A percentile compares a stretch with the other conserved stretches of the same genome.
phyloP scores from a whole-genome alignment of 352 stramenopile species.

The Pythium sp. region DNA sequence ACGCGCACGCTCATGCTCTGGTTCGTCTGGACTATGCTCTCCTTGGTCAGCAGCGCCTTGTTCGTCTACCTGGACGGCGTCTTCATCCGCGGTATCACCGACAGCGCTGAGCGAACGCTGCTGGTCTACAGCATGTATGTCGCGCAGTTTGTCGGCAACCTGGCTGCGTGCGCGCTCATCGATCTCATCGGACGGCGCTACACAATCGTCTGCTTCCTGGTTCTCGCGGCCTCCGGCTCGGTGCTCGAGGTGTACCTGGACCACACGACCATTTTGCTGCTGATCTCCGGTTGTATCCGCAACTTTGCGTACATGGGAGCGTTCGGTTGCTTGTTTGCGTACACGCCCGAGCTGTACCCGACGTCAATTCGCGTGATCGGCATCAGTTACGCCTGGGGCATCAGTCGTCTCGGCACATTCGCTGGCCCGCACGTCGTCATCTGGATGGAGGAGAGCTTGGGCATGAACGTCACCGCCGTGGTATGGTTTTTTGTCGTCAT shows the following conservation, averaged over 20 bases:
- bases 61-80: not conserved
- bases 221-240: not conserved
- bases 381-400: conserved; percentile 12
- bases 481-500: not conserved
- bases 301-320: conserved; percentile 19
- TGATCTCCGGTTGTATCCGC: conserved; percentile 3
- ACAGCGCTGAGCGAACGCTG: not conserved
- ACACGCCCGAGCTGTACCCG: conserved; percentile 28
- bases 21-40: not conserved
- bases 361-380: conserved; percentile 21
- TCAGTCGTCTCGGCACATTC: conserved; percentile 18
- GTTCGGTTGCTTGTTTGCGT: conserved; percentile 22
- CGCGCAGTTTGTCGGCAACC: conserved; percentile 1
- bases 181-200: conserved; percentile 1
- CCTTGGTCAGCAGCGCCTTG: not conserved
- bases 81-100: not conserved
- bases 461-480: not conserved
- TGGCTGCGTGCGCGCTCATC: conserved; percentile 1
- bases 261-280: not conserved
- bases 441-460: not conserved
- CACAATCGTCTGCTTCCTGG: conserved; percentile 1
- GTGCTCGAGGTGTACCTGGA: not conserved
- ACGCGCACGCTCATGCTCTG: conserved; percentile 5
- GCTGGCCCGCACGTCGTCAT: conserved; percentile 16
- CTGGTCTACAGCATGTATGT: conserved; percentile 7